Base-by-base conservation (phyloP, 108 stramenopile species). In the Cyclotella cryptica region DNA sequence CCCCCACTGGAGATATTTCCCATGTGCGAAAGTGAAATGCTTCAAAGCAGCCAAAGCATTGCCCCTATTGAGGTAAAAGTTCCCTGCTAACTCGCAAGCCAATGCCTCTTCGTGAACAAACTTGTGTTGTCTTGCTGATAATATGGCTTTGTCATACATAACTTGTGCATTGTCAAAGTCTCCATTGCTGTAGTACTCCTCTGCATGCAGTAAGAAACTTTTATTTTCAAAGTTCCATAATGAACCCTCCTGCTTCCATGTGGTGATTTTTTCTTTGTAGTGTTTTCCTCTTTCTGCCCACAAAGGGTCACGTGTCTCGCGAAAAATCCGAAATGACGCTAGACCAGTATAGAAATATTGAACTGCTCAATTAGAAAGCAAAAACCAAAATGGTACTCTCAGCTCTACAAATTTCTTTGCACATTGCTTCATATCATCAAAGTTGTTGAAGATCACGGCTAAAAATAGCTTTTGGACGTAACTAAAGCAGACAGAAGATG, bases 211-310 rank as follows among this genome's bases (percentile, higher is more conserved):
- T 0, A 77, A 41, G 2, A 26, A 47, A 27, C 35, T 13, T 22
- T 71, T 71, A 47, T 71, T 69, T 28, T 62, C 59, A 60, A 77
- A 77, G 43, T 77, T 77, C 58, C 58, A 60, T 35, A 14, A 10
- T 1, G 76, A 70, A 53, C 41, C 39, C 18, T 35, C 13, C 30
- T 59, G 19, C 8, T 11, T 49, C 72, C 72, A 72, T 6, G 3
- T 14, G 15, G 12, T 21, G 40, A 62, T 46, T 28, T 35, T 41
- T 10, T n/a, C 60, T n/a, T 72, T 55, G 29, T 43, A 17, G 19
- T 18, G 21, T n/a, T n/a, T 27, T 15, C 30, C 60, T 27, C 30
- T 54, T 27, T 72, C 28, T 11, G 14, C 24, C 61, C 49, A 72
- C 10, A 21, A 15, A 0, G 28, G 19, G n/a, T 72, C 72, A 18